Conservation (phyloP, 306 rosid species). For the Quercus suber region DNA sequence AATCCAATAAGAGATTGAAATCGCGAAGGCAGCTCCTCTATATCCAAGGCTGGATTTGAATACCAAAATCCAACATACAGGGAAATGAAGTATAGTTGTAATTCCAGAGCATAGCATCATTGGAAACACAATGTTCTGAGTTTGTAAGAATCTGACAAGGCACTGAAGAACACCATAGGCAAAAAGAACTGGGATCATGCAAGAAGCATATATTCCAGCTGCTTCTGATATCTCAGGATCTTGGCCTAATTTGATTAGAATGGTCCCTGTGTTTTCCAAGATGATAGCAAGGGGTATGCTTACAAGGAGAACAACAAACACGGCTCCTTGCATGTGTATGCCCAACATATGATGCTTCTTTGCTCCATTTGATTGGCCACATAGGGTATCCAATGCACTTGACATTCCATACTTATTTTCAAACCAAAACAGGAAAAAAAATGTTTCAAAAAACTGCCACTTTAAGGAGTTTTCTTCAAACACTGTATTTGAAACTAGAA, state of each 20-base stretch:
- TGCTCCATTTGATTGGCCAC: constrained; percentile 85
- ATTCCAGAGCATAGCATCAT: constrained; percentile 37
- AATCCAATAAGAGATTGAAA: constrained; percentile 44
- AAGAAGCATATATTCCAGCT: constrained; percentile 42
- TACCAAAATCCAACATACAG: constrained; percentile 37
- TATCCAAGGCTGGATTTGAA: constrained; percentile 38
- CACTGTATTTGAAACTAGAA: background rate
- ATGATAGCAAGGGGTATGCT: constrained; percentile 41
- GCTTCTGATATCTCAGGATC: constrained; percentile 31
- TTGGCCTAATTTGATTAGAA: constrained; percentile 27
- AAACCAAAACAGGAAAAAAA: background rate
- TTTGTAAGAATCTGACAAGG: constrained; percentile 38
- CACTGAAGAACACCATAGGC: constrained; percentile 45
- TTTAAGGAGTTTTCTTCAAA: background rate
- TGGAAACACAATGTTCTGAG: constrained; percentile 44
- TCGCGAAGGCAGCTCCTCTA: constrained; percentile 46
- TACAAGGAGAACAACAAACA: constrained; percentile 38
- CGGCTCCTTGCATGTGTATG: constrained; percentile 59
- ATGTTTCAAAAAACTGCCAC: background rate
- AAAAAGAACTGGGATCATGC: constrained; percentile 35
- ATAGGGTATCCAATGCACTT: constrained; percentile 68
- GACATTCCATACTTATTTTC: constrained; percentile 62
- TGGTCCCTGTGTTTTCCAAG: constrained; percentile 30
- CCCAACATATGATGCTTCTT: constrained; percentile 58
- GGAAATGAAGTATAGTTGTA: constrained; percentile 31